These are phyloP conservation scores for Margaritispora aquatica DNA, from an alignment of 495 filamentous ascomycete species.

Conservation along the genomic window DNA sequence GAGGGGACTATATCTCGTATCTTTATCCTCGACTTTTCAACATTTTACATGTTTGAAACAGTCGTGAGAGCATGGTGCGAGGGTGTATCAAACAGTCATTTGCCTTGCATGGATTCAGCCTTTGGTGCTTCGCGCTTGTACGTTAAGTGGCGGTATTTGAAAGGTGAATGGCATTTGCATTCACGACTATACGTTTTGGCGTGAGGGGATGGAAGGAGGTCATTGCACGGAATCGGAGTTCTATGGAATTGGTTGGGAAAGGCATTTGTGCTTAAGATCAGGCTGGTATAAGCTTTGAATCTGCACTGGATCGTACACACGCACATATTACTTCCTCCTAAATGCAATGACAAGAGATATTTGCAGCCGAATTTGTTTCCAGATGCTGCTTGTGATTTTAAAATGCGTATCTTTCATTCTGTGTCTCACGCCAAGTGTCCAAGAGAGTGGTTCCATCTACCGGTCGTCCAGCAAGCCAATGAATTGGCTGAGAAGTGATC, in stretches of 20 bases:
- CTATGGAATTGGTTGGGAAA: not conserved
- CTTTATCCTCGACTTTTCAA: not conserved
- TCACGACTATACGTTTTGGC: not conserved
- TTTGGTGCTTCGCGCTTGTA: constrained; percentile 7
- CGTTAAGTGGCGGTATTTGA: constrained; percentile 4
- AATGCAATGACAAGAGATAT: constrained; percentile 13
- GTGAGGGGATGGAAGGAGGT: not conserved
- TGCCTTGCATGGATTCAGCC: constrained; percentile 1
- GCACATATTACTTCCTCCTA: constrained; percentile 12
- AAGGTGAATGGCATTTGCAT: not conserved
- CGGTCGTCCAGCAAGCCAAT: too few species aligned
- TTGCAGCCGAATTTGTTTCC: not conserved
- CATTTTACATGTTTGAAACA: not conserved
- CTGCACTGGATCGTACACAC: not conserved
- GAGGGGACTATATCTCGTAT: not conserved
- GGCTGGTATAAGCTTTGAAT: not conserved
- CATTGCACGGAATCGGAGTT: constrained; percentile 15
- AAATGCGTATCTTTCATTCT: too few species aligned
- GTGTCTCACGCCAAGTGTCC: too few species aligned
- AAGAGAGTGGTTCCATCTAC: too few species aligned
- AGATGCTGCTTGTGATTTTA: too few species aligned
- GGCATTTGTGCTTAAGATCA: not conserved
- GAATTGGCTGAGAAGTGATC: too few species aligned
- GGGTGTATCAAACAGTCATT: not conserved
- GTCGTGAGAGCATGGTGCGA: not conserved